Conservation (phyloP, 2,329 filamentous ascomycete genomes). For the Aspergillus eucalypticola region DNA sequence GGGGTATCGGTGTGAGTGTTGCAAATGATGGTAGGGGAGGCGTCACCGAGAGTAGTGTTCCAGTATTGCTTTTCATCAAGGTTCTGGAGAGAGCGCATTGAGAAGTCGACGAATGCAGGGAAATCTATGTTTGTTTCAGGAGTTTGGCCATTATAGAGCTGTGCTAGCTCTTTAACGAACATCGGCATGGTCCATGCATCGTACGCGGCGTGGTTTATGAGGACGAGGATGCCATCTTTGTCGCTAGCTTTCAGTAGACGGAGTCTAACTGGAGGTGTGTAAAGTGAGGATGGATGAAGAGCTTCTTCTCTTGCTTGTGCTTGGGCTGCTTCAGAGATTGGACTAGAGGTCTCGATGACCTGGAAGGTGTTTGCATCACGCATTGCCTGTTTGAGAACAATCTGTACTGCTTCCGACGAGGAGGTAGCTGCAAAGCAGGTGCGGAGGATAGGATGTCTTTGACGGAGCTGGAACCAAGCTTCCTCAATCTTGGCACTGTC, state of each 20-base stretch:
- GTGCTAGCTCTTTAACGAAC: constrained; percentile 32
- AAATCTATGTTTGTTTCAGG: constrained; percentile 22
- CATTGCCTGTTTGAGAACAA: constrained; percentile 29
- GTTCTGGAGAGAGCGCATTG: constrained; percentile 20
- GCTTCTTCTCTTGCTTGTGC: constrained; percentile 26
- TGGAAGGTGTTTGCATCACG: constrained; percentile 24
- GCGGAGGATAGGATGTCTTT: constrained; percentile 35
- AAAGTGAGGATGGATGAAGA: constrained; percentile 30
- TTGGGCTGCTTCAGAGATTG: constrained; percentile 19
- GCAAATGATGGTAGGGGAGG: constrained; percentile 24
- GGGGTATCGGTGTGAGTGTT: not conserved
- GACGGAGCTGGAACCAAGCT: constrained; percentile 33
- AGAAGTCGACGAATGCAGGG: constrained; percentile 27
- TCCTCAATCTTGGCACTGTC: constrained; percentile 26
- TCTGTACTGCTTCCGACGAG: constrained; percentile 28
- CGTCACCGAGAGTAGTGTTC: constrained; percentile 20
- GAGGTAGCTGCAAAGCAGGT: constrained; percentile 35
- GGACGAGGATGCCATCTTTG: constrained; percentile 32
- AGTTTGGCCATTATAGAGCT: constrained; percentile 25
- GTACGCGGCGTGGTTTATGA: constrained; percentile 39
- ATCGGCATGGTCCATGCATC: constrained; percentile 40
- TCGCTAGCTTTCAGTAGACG: constrained; percentile 29
- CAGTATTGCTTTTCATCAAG: constrained; percentile 27
- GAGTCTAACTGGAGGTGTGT: constrained; percentile 33
- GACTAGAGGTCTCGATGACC: constrained; percentile 16